phyloP scores from a whole-genome alignment of 352 stramenopile species.

The Globisporangium acanthophoron region DNA sequence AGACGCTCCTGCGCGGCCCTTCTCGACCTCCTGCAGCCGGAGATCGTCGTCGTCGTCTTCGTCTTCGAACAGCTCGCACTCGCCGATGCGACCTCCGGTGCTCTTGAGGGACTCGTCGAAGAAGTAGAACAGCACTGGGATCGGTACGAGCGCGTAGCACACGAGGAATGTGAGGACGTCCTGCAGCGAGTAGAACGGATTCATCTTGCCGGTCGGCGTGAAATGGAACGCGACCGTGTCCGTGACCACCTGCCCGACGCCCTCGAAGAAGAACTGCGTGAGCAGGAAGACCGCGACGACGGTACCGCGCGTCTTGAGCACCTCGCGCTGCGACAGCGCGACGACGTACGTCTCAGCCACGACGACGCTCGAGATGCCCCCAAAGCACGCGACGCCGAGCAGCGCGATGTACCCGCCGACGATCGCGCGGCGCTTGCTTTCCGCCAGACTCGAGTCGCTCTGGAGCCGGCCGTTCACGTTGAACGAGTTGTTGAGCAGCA shows the following conservation, averaged over 20 bases:
- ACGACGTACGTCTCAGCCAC: conserved; percentile 41
- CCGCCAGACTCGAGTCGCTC: conserved; percentile 13
- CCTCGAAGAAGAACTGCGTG: conserved; percentile 27
- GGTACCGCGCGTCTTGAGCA: conserved; percentile 22
- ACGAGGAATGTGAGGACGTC: conserved; percentile 27
- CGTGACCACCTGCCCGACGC: conserved; percentile 24
- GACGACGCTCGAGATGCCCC: conserved; percentile 31
- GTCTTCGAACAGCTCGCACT: conserved; percentile 18
- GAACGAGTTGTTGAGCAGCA: conserved; percentile 25
- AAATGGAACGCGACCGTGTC: conserved; percentile 29
- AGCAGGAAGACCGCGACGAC: conserved; percentile 29
- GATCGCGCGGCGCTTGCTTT: conserved; percentile 15
- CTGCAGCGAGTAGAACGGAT: conserved; percentile 21
- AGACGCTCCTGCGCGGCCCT: neutral
- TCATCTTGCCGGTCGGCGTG: conserved; percentile 9
- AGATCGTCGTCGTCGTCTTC: conserved; percentile 14
- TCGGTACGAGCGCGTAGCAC: conserved; percentile 35
- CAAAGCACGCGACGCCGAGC: conserved; percentile 35
- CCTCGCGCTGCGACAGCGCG: conserved; percentile 29
- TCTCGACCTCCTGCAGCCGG: neutral
- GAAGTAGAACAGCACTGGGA: conserved; percentile 24
- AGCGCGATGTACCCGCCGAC: conserved; percentile 31
- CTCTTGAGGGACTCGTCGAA: conserved; percentile 36
- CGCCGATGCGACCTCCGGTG: conserved; percentile 19
- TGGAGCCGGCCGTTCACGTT: conserved; percentile 18